Percentiles rank a stretch among this genome's conserved stretches.
These are phyloP conservation scores for Rutstroemia sp. DNA, from an alignment of 2,329 filamentous ascomycete species.

Conservation along the genomic window DNA sequence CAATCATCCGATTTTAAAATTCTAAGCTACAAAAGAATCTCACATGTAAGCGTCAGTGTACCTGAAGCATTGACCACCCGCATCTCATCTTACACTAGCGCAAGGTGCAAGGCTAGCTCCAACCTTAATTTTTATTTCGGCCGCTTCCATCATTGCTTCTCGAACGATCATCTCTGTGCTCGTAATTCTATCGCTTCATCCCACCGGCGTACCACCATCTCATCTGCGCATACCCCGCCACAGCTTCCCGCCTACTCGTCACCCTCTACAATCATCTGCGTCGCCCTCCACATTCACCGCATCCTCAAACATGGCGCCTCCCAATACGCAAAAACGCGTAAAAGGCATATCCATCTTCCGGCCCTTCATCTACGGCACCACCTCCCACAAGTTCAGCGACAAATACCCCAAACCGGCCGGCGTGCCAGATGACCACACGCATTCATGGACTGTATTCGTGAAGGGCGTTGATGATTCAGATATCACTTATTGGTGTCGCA, in stretches of 20 bases:
- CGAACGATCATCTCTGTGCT: neutral
- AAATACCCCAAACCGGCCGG: conserved; percentile 66
- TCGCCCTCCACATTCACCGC: too few species aligned
- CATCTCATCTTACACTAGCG: neutral
- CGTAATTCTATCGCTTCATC: neutral
- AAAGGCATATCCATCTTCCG: conserved; percentile 58
- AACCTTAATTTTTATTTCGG: conserved; percentile 6
- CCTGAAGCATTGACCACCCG: conserved; percentile 10
- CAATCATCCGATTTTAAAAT: too few species aligned
- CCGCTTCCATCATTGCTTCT: neutral
- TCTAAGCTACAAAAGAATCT: neutral
- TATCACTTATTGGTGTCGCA: conserved; percentile 90
- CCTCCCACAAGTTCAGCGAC: conserved; percentile 72
- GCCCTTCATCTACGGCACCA: conserved; percentile 69
- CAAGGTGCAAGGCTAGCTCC: neutral
- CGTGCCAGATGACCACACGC: conserved; percentile 85
- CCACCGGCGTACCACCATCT: neutral
- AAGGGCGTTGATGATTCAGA: conserved; percentile 83
- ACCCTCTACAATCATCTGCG: neutral
- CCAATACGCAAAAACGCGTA: conserved; percentile 52
- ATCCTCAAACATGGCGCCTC: conserved; percentile 45
- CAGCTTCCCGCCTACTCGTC: neutral
- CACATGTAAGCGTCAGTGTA: conserved; percentile 2
- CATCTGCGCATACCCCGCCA: neutral
- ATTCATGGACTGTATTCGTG: conserved; percentile 94